Evolutionary conservation across 116 monocot genomes (phyloP).

Genomic region (Iris pallida): DNA sequence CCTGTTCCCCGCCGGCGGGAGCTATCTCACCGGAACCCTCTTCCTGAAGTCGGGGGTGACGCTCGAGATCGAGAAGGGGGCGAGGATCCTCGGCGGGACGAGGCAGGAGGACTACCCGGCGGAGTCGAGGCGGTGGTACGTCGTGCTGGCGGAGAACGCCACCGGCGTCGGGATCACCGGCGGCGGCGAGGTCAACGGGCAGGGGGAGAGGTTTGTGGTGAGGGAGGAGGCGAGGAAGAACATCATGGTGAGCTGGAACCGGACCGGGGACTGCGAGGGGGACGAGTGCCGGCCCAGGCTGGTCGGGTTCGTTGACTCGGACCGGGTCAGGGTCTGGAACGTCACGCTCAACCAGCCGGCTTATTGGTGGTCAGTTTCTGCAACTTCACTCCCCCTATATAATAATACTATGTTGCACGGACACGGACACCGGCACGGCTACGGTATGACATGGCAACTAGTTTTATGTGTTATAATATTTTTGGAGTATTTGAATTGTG

Average conservation of each 20-base stretch:
- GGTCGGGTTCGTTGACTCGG: slow-evolving; percentile 72
- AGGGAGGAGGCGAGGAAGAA: slow-evolving; percentile 67
- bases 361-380: slow-evolving; percentile 74
- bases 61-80: slow-evolving; percentile 61
- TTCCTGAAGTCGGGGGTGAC: slow-evolving; percentile 55
- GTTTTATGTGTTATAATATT: too few species aligned
- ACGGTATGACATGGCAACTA: too few species aligned
- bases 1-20: slow-evolving; percentile 42
- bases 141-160: slow-evolving; percentile 81
- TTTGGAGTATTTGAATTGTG: too few species aligned
- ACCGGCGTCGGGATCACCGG: slow-evolving; percentile 68
- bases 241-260: slow-evolving; percentile 98
- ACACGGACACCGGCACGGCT: not conserved
- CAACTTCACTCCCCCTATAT: too few species aligned
- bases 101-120: slow-evolving; percentile 63
- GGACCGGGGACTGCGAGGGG: slow-evolving; percentile 67
- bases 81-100: slow-evolving; percentile 62
- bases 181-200: slow-evolving; percentile 82
- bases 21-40: slow-evolving; percentile 76
- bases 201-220: slow-evolving; percentile 63
- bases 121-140: slow-evolving; percentile 68
- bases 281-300: slow-evolving; percentile 96
- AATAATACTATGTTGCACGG: not conserved
- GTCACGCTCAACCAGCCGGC: slow-evolving; percentile 75
- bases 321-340: slow-evolving; percentile 44